These are phyloP conservation scores for Boletus barrowsii DNA, from an alignment of 768 basidiomycete species.

Conservation along the genomic window DNA sequence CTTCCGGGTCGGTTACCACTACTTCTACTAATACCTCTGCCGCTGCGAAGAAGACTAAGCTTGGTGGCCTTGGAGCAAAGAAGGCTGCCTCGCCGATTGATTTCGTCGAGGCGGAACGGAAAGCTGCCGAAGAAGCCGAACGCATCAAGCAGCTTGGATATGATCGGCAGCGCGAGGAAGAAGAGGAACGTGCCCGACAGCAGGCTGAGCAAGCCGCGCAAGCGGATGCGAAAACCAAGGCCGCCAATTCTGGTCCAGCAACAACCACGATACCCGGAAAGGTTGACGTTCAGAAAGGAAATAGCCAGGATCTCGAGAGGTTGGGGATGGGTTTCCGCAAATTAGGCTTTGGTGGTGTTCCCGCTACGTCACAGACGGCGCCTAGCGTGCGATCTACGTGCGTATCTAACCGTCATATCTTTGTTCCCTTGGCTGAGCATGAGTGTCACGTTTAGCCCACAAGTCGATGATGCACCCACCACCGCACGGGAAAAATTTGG, in stretches of 20 bases:
- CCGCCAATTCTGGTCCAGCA: constrained; percentile 24
- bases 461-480: constrained; percentile 60
- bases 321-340: constrained; percentile 71
- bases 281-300: constrained; percentile 38
- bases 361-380: constrained; percentile 54
- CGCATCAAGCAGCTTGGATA: constrained; percentile 90
- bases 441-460: constrained; percentile 17
- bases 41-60: constrained; percentile 59
- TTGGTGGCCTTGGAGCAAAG: constrained; percentile 82
- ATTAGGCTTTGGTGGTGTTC: constrained; percentile 83
- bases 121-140: constrained; percentile 90
- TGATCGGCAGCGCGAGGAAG: constrained; percentile 79
- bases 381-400: constrained; percentile 44
- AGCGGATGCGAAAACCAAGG: constrained; percentile 29
- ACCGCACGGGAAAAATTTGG: constrained; percentile 91
- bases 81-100: constrained; percentile 80
- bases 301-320: constrained; percentile 50
- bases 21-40: constrained; percentile 31
- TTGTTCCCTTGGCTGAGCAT: not conserved
- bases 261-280: constrained; percentile 25
- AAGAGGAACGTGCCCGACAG: constrained; percentile 69
- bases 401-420: not conserved
- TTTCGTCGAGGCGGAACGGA: constrained; percentile 92
- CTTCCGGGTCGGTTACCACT: constrained; percentile 35
- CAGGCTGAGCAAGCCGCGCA: constrained; percentile 50